phyloP scores from a whole-genome alignment of 2,329 filamentous ascomycete genomes.

The Taxawa tesnikishii region DNA sequence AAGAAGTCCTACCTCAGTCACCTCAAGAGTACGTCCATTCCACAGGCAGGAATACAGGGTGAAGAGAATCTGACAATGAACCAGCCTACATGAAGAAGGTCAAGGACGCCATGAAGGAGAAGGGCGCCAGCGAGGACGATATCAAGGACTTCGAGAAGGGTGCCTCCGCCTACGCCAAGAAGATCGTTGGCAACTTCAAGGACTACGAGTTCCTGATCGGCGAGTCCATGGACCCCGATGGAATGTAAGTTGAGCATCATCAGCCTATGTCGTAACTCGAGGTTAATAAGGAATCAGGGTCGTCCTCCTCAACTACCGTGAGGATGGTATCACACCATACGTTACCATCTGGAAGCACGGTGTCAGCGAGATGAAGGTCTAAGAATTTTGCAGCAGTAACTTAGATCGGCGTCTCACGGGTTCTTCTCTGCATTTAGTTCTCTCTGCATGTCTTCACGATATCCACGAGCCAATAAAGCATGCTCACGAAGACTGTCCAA shows the following conservation, averaged over 20 bases:
- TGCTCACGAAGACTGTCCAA: no score
- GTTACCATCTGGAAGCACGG: slow-evolving; percentile 94
- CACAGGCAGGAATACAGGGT: no score
- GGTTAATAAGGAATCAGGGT: slow-evolving; percentile 42
- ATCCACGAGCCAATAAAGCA: slow-evolving; percentile 8
- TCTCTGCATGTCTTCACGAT: slow-evolving; percentile 5
- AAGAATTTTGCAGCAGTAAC: slow-evolving; percentile 22
- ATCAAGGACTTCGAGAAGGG: slow-evolving; percentile 71
- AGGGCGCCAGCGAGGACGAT: slow-evolving; percentile 48
- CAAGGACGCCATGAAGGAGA: slow-evolving; percentile 56
- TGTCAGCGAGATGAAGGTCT: slow-evolving; percentile 82
- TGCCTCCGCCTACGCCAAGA: slow-evolving; percentile 65
- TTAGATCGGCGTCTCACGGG: background rate
- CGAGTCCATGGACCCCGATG: slow-evolving; percentile 84
- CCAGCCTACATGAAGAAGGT: slow-evolving; percentile 85
- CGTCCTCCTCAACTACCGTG: slow-evolving; percentile 91
- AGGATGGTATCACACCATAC: slow-evolving; percentile 85
- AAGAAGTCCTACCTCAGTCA: slow-evolving; percentile 77
- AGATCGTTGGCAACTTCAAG: slow-evolving; percentile 77
- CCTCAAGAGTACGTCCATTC: slow-evolving; percentile 72
- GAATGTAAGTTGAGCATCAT: slow-evolving; percentile 55
- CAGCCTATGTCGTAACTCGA: background rate
- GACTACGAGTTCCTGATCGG: slow-evolving; percentile 93
- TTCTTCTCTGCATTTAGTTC: background rate
- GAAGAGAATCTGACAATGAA: no score